Evolutionary conservation across 345 rosid species (phyloP).

Genomic region (Moringa oleifera): DNA sequence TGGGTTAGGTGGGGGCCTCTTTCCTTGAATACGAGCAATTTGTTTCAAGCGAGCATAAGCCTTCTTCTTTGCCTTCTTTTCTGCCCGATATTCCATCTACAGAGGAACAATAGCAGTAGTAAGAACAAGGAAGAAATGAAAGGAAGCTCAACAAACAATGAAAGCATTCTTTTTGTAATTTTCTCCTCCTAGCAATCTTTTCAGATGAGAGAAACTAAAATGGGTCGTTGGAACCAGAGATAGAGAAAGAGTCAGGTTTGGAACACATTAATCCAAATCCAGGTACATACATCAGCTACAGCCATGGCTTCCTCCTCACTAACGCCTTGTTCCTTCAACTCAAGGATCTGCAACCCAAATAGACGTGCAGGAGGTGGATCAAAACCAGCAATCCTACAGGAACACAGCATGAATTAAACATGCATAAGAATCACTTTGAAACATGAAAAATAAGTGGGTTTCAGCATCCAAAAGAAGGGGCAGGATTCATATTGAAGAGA

Average conservation of each 20-base stretch:
- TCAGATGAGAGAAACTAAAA: not conserved
- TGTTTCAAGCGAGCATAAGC: conserved; percentile 66
- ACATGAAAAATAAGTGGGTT: not conserved
- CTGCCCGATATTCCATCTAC: conserved; percentile 70
- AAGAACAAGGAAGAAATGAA: not conserved
- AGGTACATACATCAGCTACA: conserved; percentile 59
- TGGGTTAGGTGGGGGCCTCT: conserved; percentile 75
- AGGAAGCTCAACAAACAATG: too few relatives aligned
- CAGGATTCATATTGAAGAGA: not conserved
- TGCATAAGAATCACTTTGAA: conserved; percentile 3
- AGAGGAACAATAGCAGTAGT: not conserved
- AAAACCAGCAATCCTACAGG: conserved; percentile 48
- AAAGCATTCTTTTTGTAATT: too few relatives aligned
- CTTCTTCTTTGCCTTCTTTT: conserved; percentile 57
- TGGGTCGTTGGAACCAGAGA: not conserved
- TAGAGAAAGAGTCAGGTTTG: not conserved
- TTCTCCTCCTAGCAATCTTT: too few relatives aligned
- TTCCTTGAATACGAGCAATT: conserved; percentile 59
- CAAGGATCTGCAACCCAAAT: conserved; percentile 66
- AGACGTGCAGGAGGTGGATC: conserved; percentile 77
- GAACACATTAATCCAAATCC: not conserved
- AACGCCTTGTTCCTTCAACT: conserved; percentile 76
- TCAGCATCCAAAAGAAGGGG: too few relatives aligned
- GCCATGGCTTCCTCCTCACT: conserved; percentile 67
- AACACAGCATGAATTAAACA: conserved; percentile 16